Evolutionary conservation across 2,329 filamentous ascomycete genomes (phyloP).

Genomic region (Conoideocrella luteorostrata): DNA sequence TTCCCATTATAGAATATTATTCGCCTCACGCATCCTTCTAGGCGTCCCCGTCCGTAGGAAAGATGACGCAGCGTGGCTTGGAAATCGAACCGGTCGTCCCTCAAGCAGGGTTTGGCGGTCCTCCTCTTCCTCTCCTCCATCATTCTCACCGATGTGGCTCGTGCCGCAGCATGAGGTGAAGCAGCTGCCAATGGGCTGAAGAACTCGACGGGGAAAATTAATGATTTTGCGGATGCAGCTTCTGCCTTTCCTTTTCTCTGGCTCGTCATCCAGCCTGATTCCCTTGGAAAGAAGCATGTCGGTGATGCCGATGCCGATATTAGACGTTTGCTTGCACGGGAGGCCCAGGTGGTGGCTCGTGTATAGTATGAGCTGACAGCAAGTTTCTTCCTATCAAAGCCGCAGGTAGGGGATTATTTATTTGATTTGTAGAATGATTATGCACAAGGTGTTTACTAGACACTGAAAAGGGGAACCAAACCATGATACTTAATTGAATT

Average conservation of each 20-base stretch:
- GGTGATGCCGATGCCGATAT: background rate
- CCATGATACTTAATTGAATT: background rate
- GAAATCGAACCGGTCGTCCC: slow-evolving; percentile 14
- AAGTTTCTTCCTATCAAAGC: too few species aligned
- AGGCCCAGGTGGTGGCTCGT: too few species aligned
- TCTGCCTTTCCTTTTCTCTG: slow-evolving; percentile 19
- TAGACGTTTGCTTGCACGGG: too few species aligned
- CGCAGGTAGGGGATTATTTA: too few species aligned
- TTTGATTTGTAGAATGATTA: background rate
- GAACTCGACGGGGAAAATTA: background rate
- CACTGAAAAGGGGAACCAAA: background rate
- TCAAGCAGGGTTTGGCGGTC: slow-evolving; percentile 9
- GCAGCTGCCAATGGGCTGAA: background rate
- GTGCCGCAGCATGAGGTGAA: slow-evolving; percentile 10
- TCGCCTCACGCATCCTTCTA: slow-evolving; percentile 29
- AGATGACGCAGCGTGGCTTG: slow-evolving; percentile 34
- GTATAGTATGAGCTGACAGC: too few species aligned
- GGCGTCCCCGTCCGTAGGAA: slow-evolving; percentile 37
- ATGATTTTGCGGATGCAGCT: background rate
- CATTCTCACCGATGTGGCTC: slow-evolving; percentile 16
- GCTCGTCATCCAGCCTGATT: slow-evolving; percentile 29
- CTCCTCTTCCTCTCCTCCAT: slow-evolving; percentile 19
- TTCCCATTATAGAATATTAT: slow-evolving; percentile 25
- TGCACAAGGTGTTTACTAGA: too few species aligned
- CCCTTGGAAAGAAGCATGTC: slow-evolving; percentile 1